Conservation (phyloP, 169 alveolate species). For the Plasmodium inui region DNA sequence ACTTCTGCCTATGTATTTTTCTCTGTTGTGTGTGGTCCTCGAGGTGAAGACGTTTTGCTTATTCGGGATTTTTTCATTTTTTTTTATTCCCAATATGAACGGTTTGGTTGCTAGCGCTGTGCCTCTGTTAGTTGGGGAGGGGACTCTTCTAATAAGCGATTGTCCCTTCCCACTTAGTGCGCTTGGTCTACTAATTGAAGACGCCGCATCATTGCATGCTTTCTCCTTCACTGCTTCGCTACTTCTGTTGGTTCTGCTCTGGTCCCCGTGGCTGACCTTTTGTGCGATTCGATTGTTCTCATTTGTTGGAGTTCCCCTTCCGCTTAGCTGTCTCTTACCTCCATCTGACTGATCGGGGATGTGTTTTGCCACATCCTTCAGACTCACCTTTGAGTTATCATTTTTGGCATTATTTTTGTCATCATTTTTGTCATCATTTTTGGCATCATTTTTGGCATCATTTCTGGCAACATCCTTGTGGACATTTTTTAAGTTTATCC, state of each 20-base stretch:
- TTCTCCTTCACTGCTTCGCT: not conserved
- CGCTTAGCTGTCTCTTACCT: not conserved
- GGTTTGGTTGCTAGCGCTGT: not conserved
- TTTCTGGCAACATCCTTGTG: not conserved
- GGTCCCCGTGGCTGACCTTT: not conserved
- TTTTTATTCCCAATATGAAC: not conserved
- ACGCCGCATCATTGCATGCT: not conserved
- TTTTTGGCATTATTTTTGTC: not conserved
- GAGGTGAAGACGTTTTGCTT: not conserved
- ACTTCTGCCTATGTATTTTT: not conserved
- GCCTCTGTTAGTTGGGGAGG: not conserved
- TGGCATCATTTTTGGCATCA: not conserved
- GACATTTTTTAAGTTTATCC: slow-evolving; percentile 3
- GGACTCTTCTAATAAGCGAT: not conserved
- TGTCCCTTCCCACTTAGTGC: not conserved
- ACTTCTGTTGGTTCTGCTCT: not conserved
- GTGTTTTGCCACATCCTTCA: not conserved
- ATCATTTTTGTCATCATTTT: too few relatives aligned
- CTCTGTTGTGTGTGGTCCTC: not conserved
- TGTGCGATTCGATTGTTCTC: not conserved
- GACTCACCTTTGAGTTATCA: not conserved
- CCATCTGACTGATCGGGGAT: not conserved
- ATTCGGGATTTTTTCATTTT: slow-evolving; percentile 19
- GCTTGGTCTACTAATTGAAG: too few relatives aligned
- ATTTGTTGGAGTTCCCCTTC: not conserved